These are phyloP conservation scores for Skeletonema tropicum DNA, from an alignment of 108 stramenopile species.

Conservation along the genomic window DNA sequence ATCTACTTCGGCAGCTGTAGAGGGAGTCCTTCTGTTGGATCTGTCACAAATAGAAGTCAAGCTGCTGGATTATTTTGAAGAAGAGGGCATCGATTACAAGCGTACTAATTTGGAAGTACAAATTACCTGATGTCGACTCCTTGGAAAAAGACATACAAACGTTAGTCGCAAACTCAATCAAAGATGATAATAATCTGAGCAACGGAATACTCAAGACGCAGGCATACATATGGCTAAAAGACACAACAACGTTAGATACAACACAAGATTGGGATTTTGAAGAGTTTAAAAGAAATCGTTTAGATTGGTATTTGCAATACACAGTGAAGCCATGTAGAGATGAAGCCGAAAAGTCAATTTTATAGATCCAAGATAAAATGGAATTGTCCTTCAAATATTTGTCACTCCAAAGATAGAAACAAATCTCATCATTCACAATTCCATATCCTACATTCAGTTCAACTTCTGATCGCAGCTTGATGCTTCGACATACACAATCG, in stretches of 20 bases:
- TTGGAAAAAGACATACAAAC: background rate
- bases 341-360: slow-evolving; percentile 35
- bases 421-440: slow-evolving; percentile 26
- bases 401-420: background rate
- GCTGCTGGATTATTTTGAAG: slow-evolving; percentile 66
- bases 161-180: background rate
- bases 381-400: slow-evolving; percentile 1
- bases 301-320: slow-evolving; percentile 55
- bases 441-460: slow-evolving; percentile 6
- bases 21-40: slow-evolving; percentile 52
- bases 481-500: slow-evolving; percentile 30
- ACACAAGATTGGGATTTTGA: slow-evolving; percentile 55
- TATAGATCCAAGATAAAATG: background rate
- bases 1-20: slow-evolving; percentile 1
- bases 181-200: background rate
- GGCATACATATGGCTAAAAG: slow-evolving; percentile 59
- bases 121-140: slow-evolving; percentile 7
- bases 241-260: slow-evolving; percentile 40
- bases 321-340: slow-evolving; percentile 60
- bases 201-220: slow-evolving; percentile 24
- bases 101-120: slow-evolving; percentile 43
- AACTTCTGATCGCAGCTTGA: background rate
- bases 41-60: slow-evolving; percentile 50
- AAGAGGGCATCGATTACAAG: slow-evolving; percentile 68
- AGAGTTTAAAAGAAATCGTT: slow-evolving; percentile 43